Evolutionary conservation across 139 green algal species (phyloP).

Genomic region (Coccomyxa sp.): DNA sequence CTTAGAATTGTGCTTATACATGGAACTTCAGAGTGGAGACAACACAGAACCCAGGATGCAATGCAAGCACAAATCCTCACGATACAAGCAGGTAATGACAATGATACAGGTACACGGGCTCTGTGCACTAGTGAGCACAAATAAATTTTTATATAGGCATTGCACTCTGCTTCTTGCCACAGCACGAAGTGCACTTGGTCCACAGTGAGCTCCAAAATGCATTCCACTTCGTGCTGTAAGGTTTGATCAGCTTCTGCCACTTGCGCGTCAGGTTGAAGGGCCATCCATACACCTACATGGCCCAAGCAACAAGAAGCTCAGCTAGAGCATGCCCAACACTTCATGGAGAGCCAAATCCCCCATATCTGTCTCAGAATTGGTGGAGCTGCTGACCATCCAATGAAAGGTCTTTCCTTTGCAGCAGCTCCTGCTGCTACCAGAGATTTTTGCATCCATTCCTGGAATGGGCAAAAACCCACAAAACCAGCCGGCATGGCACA

Average conservation of each 20-base stretch:
- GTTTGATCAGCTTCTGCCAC: slow-evolving; percentile 10
- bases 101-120: too few species aligned
- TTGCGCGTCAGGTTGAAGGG: slow-evolving; percentile 36
- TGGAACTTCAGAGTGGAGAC: too few species aligned
- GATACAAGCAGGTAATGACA: too few species aligned
- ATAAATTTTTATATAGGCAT: too few species aligned
- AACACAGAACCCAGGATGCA: too few species aligned
- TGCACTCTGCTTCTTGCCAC: background rate
- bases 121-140: too few species aligned
- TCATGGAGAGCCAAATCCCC: background rate
- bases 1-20: too few species aligned
- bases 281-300: slow-evolving; percentile 38
- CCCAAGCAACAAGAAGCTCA: background rate
- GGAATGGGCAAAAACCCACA: too few species aligned
- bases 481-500: too few species aligned
- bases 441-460: too few species aligned
- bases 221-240: background rate
- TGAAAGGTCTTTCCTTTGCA: background rate
- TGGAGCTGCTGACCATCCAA: background rate
- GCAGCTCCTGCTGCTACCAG: background rate
- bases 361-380: background rate
- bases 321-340: background rate
- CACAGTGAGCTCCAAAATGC: background rate
- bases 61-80: too few species aligned
- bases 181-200: background rate